Evolutionary conservation across 1,284 basidiomycete genomes (phyloP).

Genomic region (Irpex sp.): DNA sequence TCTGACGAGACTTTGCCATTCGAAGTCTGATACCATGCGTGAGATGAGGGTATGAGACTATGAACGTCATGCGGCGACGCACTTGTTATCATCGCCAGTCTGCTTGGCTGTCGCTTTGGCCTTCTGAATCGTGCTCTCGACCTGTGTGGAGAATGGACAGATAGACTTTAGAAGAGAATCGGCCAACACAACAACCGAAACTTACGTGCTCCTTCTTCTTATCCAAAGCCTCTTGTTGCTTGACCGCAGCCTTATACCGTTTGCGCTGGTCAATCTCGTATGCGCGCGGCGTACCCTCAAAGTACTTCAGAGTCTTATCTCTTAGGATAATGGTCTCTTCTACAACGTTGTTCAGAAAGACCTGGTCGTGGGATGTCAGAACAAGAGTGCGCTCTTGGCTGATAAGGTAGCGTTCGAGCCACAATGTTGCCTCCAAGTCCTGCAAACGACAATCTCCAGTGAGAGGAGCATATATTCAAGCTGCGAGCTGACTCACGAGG

Average conservation of each 20-base stretch:
- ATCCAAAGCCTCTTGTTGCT: slow-evolving; percentile 52
- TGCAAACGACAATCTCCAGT: background rate
- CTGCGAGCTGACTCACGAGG: slow-evolving; percentile 1
- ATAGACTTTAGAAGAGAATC: background rate
- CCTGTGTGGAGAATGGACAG: background rate
- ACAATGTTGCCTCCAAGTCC: slow-evolving; percentile 52
- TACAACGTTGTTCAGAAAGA: slow-evolving; percentile 62
- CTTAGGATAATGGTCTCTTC: slow-evolving; percentile 70
- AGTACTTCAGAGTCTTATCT: slow-evolving; percentile 53
- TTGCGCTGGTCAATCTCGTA: slow-evolving; percentile 49
- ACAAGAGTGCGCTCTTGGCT: slow-evolving; percentile 51
- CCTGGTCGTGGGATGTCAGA: slow-evolving; percentile 70
- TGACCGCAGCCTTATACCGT: slow-evolving; percentile 46
- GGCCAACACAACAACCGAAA: background rate
- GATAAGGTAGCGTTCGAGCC: slow-evolving; percentile 60
- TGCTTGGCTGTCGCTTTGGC: slow-evolving; percentile 46
- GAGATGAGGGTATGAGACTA: background rate
- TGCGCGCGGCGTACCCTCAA: slow-evolving; percentile 57
- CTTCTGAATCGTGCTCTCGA: slow-evolving; percentile 9
- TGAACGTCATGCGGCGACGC: background rate
- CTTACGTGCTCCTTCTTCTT: slow-evolving; percentile 39
- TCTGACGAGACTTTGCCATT: slow-evolving; percentile 11
- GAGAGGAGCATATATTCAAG: background rate
- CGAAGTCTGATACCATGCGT: background rate
- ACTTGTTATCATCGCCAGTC: slow-evolving; percentile 28